Conservation (phyloP, 2,329 filamentous ascomycete genomes). For the Colletotrichum sojae region DNA sequence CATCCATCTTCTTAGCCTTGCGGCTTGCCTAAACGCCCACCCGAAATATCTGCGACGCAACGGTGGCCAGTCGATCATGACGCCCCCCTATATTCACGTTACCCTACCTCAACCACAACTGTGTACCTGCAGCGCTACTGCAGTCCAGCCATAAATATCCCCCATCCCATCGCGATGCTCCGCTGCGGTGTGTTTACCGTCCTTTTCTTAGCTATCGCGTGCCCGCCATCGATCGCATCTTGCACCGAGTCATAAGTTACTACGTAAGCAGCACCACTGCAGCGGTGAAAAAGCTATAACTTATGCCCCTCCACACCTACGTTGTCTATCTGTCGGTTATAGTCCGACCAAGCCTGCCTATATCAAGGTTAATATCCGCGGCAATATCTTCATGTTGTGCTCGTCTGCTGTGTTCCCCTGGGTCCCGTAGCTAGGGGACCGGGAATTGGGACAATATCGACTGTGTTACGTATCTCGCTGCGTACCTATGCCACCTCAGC, state of each 20-base stretch:
- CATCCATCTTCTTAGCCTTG: background rate
- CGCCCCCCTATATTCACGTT: conserved; percentile 6
- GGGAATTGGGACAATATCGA: conserved; percentile 21
- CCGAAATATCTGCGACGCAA: conserved; percentile 30
- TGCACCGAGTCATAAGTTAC: conserved; percentile 6
- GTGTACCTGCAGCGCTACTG: background rate
- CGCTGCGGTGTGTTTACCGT: background rate
- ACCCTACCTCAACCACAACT: background rate
- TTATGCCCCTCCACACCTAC: no score
- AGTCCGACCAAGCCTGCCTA: conserved; percentile 21
- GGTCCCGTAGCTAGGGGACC: conserved; percentile 2
- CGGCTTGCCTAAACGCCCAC: conserved; percentile 20
- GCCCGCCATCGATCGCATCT: background rate
- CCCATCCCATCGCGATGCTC: background rate
- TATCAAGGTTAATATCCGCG: background rate
- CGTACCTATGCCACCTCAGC: no score
- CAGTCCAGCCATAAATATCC: no score
- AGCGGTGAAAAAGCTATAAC: no score
- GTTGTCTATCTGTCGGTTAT: conserved; percentile 24
- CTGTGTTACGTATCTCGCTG: conserved; percentile 1
- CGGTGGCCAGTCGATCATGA: conserved; percentile 25
- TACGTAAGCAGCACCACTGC: no score
- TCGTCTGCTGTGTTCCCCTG: conserved; percentile 8
- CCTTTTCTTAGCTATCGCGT: no score
- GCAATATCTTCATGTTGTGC: conserved; percentile 1